These are phyloP conservation scores for Clonostachys byssicola DNA, from an alignment of 2,329 filamentous ascomycete genomes.

Conservation along the genomic window DNA sequence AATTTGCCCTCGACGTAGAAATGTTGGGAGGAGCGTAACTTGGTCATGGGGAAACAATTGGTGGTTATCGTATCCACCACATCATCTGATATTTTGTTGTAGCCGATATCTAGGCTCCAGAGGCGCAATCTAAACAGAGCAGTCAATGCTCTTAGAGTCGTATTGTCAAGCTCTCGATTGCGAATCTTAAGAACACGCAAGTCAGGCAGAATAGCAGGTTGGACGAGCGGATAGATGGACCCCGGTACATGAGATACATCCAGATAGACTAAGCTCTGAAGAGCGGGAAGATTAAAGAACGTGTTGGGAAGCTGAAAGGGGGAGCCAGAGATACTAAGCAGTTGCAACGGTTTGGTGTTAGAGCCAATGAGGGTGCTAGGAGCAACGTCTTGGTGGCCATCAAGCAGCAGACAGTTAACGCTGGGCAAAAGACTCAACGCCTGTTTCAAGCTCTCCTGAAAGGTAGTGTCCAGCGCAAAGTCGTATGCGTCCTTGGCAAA, in stretches of 20 bases:
- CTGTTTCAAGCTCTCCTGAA: slow-evolving; percentile 29
- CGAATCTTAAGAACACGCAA: slow-evolving; percentile 49
- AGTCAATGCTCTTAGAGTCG: slow-evolving; percentile 16
- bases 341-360: not conserved
- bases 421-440: slow-evolving; percentile 34
- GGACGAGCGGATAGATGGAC: slow-evolving; percentile 29
- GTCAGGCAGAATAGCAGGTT: slow-evolving; percentile 29
- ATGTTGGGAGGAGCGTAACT: slow-evolving; percentile 27
- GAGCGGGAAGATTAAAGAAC: slow-evolving; percentile 29
- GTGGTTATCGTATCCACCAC: slow-evolving; percentile 22
- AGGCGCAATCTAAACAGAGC: slow-evolving; percentile 31
- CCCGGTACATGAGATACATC: slow-evolving; percentile 47
- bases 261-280: slow-evolving; percentile 42
- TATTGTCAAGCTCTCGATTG: slow-evolving; percentile 40
- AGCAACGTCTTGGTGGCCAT: slow-evolving; percentile 40
- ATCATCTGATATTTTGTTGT: slow-evolving; percentile 47
- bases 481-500: slow-evolving; percentile 33
- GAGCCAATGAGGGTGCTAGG: slow-evolving; percentile 25
- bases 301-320: slow-evolving; percentile 28
- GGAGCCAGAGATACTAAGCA: slow-evolving; percentile 42
- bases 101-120: slow-evolving; percentile 53
- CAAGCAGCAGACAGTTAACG: slow-evolving; percentile 40
- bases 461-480: slow-evolving; percentile 31
- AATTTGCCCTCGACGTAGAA: slow-evolving; percentile 42
- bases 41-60: slow-evolving; percentile 21